phyloP scores from a whole-genome alignment of 208 protist species.

The Leishmania major region DNA sequence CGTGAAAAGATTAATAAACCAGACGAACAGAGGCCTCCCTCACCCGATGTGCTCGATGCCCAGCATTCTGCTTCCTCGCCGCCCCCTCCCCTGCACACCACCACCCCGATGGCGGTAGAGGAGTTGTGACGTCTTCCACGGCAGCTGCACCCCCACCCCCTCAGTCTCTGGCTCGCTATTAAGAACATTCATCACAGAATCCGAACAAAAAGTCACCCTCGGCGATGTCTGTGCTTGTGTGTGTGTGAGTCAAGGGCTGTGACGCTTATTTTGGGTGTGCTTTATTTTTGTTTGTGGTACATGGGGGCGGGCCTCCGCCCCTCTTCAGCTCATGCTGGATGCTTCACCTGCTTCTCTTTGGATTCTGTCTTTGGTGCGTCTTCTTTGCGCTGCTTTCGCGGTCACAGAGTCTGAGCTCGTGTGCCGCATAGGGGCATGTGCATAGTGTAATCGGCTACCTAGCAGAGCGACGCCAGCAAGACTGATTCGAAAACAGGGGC shows the following conservation, averaged over 20 bases:
- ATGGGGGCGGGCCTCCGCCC: neutral
- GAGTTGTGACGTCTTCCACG: neutral
- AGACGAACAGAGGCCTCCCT: neutral
- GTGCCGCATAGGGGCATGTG: neutral
- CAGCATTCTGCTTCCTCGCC: neutral
- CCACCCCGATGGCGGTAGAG: neutral
- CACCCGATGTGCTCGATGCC: neutral
- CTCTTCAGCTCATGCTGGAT: neutral
- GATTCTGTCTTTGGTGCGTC: neutral
- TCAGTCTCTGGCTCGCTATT: neutral
- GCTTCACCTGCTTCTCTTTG: conserved; percentile 5
- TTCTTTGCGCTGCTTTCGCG: neutral
- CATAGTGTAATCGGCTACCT: neutral
- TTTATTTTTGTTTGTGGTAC: neutral
- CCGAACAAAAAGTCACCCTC: neutral
- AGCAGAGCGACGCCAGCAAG: neutral
- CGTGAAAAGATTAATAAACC: neutral
- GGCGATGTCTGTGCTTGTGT: neutral
- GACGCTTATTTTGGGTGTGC: neutral
- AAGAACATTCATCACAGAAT: conserved; percentile 8
- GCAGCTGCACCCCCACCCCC: neutral
- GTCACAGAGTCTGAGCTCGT: neutral
- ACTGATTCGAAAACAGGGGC: neutral
- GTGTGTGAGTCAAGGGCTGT: neutral
- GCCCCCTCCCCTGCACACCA: neutral